phyloP scores from a whole-genome alignment of 202 grass and related monocot species.

The Bolboschoenoplectus hybrid region DNA sequence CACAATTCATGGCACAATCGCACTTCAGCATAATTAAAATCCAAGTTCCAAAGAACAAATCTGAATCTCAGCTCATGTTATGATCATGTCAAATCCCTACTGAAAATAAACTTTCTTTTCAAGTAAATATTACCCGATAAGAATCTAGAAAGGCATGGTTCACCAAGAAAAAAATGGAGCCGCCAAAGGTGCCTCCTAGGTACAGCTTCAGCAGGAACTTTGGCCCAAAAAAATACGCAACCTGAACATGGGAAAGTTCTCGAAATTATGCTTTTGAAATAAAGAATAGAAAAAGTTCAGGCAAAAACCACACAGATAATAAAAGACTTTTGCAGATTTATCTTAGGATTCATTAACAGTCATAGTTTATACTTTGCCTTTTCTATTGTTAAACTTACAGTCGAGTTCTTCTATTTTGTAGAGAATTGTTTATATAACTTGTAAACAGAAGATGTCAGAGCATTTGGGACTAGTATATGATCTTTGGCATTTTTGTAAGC shows the following conservation, averaged over 20 bases:
- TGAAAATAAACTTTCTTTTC: background rate
- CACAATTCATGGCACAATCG: background rate
- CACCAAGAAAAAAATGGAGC: constrained; percentile 68
- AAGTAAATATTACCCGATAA: constrained; percentile 46
- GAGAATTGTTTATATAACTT: background rate
- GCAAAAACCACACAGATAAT: constrained; percentile 16
- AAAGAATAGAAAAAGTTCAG: constrained; percentile 19
- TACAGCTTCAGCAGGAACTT: constrained; percentile 80
- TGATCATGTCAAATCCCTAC: background rate
- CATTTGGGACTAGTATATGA: background rate
- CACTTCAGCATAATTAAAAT: background rate
- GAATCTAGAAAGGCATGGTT: constrained; percentile 67
- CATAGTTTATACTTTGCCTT: background rate
- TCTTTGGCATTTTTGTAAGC: background rate
- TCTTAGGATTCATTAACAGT: background rate
- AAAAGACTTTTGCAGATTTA: background rate
- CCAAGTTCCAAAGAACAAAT: background rate
- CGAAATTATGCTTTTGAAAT: constrained; percentile 4
- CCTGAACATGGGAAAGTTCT: constrained; percentile 44
- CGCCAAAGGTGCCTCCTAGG: constrained; percentile 68
- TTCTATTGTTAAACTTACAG: background rate
- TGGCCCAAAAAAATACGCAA: constrained; percentile 64
- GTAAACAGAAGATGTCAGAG: background rate
- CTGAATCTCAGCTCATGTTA: background rate
- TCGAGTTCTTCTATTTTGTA: background rate